These are phyloP conservation scores for Pseudohalonectria lignicola DNA, from an alignment of 2,329 filamentous ascomycete species.

Conservation along the genomic window DNA sequence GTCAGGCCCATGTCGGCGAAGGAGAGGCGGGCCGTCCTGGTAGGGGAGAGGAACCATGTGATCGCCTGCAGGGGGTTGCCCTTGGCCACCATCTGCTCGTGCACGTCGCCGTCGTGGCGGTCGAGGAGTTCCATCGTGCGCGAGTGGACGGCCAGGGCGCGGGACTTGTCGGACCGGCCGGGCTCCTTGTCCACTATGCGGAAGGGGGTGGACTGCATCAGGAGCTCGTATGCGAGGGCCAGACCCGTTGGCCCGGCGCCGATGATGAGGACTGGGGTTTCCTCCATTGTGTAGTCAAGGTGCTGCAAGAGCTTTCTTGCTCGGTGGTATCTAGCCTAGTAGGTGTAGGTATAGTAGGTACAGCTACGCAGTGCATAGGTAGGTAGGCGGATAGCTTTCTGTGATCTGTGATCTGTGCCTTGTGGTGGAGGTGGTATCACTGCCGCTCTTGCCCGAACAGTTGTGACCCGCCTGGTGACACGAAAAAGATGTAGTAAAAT, in stretches of 20 bases:
- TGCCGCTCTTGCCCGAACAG: no score
- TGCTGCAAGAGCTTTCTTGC: neutral
- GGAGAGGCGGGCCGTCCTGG: slow-evolving; percentile 17
- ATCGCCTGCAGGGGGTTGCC: slow-evolving; percentile 25
- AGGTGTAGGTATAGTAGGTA: no score
- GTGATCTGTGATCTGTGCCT: no score
- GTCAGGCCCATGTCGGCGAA: slow-evolving; percentile 10
- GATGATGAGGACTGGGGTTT: slow-evolving; percentile 26
- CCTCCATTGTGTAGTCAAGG: neutral
- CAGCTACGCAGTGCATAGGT: no score
- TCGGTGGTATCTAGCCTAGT: neutral
- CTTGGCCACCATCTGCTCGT: slow-evolving; percentile 20
- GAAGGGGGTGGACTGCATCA: slow-evolving; percentile 19
- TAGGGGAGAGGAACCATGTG: slow-evolving; percentile 23
- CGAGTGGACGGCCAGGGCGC: slow-evolving; percentile 33
- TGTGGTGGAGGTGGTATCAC: no score
- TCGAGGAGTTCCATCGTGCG: slow-evolving; percentile 37
- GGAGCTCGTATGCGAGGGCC: slow-evolving; percentile 26
- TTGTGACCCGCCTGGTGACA: no score
- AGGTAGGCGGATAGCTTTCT: no score
- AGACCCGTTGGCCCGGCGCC: slow-evolving; percentile 33
- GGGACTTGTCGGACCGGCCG: slow-evolving; percentile 23
- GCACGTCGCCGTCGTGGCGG: slow-evolving; percentile 27
- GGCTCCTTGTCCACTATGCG: slow-evolving; percentile 24
- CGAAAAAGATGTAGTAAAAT: no score